Evolutionary conservation across 106 monocot genomes (phyloP).

Genomic region (Acanthochlamys bracteata): DNA sequence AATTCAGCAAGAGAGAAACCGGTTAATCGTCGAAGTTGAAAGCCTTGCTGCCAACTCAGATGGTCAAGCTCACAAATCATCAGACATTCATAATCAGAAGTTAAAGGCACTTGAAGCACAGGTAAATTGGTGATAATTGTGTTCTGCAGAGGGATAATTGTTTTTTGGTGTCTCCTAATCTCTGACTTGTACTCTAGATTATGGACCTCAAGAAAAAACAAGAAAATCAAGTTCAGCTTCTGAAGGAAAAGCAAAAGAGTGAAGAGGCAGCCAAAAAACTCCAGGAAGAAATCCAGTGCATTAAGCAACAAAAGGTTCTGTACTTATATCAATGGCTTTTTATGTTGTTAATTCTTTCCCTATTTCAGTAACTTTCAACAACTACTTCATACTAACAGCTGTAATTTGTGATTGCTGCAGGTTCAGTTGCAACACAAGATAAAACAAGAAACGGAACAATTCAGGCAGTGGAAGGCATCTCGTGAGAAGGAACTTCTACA

Average conservation of each 20-base stretch:
- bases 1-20: conserved; percentile 84
- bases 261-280: conserved; percentile 94
- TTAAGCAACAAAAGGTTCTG: conserved; percentile 87
- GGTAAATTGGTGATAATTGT: conserved; percentile 25
- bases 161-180: neutral
- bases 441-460: conserved; percentile 93
- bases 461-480: conserved; percentile 93
- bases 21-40: conserved; percentile 79
- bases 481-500: conserved; percentile 95
- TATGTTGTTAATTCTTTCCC: neutral
- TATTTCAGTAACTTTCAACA: neutral
- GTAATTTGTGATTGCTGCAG: conserved; percentile 19
- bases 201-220: conserved; percentile 96
- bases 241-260: conserved; percentile 97
- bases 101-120: conserved; percentile 88
- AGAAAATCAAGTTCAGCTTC: conserved; percentile 90
- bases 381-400: neutral
- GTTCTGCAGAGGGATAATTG: neutral
- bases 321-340: neutral
- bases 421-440: conserved; percentile 98
- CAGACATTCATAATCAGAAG: conserved; percentile 76
- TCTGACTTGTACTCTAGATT: conserved; percentile 40
- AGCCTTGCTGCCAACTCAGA: conserved; percentile 49
- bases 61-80: conserved; percentile 53
- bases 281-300: conserved; percentile 95